These are phyloP conservation scores for Thielaviopsis populi DNA, from an alignment of 2,329 filamentous ascomycete species.

Conservation along the genomic window DNA sequence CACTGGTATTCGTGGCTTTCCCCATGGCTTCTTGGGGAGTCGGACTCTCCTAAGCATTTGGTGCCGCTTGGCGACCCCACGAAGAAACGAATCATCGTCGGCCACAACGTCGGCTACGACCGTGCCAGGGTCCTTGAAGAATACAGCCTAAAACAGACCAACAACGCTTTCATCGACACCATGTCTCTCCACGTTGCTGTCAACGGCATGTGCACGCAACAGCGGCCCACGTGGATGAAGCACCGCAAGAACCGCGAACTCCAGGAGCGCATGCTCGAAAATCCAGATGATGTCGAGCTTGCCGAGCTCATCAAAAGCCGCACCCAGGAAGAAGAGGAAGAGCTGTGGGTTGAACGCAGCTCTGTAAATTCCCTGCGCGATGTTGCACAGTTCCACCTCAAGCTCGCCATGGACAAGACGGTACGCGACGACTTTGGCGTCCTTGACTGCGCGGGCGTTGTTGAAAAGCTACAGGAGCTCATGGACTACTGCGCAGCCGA, in stretches of 20 bases:
- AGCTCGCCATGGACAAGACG: slow-evolving; percentile 81
- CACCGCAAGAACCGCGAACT: slow-evolving; percentile 81
- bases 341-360: slow-evolving; percentile 87
- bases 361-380: slow-evolving; percentile 91
- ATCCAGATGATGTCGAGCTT: slow-evolving; percentile 57
- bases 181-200: slow-evolving; percentile 97
- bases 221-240: slow-evolving; percentile 94
- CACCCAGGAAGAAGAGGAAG: slow-evolving; percentile 71
- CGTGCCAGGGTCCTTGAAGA: slow-evolving; percentile 78
- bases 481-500: slow-evolving; percentile 92
- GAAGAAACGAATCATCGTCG: slow-evolving; percentile 63
- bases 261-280: slow-evolving; percentile 59
- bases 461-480: slow-evolving; percentile 61
- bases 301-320: slow-evolving; percentile 54
- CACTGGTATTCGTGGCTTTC: slow-evolving; percentile 98
- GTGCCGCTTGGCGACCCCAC: slow-evolving; percentile 71
- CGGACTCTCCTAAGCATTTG: slow-evolving; percentile 60
- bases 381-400: slow-evolving; percentile 90
- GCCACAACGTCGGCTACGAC: slow-evolving; percentile 94
- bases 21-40: slow-evolving; percentile 81
- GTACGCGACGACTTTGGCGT: slow-evolving; percentile 75
- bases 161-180: slow-evolving; percentile 82
- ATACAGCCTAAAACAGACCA: slow-evolving; percentile 68
- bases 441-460: slow-evolving; percentile 55
- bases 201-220: slow-evolving; percentile 96